phyloP scores from a whole-genome alignment of 2,329 filamentous ascomycete genomes.

The Phaeophleospora eucalypticola region DNA sequence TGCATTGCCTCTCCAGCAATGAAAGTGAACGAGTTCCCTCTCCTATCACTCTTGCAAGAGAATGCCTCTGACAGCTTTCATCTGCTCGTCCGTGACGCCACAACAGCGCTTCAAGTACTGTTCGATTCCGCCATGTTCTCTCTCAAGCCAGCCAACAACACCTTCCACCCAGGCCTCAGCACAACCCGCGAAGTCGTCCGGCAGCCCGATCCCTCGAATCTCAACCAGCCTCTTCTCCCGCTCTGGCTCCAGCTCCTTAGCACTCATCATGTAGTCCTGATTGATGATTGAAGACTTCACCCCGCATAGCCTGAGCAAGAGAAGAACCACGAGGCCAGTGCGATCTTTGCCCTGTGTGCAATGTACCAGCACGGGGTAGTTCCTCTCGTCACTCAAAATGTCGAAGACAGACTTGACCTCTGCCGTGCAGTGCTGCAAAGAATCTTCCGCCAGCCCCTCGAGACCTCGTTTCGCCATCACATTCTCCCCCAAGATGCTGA shows the following conservation, averaged over 20 bases:
- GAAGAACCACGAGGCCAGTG: constrained; percentile 66
- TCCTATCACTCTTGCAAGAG: constrained; percentile 17
- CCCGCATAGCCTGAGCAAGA: constrained; percentile 62
- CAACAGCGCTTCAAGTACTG: constrained; percentile 61
- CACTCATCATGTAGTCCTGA: constrained; percentile 67
- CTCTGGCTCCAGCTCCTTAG: constrained; percentile 57
- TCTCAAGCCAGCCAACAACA: constrained; percentile 55
- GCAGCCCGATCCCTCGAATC: constrained; percentile 65
- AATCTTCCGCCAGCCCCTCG: constrained; percentile 64
- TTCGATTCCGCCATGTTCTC: constrained; percentile 62
- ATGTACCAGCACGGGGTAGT: constrained; percentile 67
- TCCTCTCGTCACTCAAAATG: constrained; percentile 44
- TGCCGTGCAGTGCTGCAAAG: constrained; percentile 61
- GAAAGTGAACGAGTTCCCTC: too few species aligned
- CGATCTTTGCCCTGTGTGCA: constrained; percentile 90
- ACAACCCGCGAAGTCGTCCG: constrained; percentile 68
- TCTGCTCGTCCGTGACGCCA: constrained; percentile 45
- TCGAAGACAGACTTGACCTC: constrained; percentile 57
- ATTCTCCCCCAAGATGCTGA: constrained; percentile 63
- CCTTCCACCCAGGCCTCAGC: constrained; percentile 59
- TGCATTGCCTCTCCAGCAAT: too few species aligned
- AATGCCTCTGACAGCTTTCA: constrained; percentile 33
- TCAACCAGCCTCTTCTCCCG: constrained; percentile 62
- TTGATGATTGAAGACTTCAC: constrained; percentile 58
- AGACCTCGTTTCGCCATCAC: constrained; percentile 72